Evolutionary conservation across 495 filamentous ascomycete genomes (phyloP), one percentile per base, ranked within the genome.

Genomic region (Penicillium goetzii): DNA sequence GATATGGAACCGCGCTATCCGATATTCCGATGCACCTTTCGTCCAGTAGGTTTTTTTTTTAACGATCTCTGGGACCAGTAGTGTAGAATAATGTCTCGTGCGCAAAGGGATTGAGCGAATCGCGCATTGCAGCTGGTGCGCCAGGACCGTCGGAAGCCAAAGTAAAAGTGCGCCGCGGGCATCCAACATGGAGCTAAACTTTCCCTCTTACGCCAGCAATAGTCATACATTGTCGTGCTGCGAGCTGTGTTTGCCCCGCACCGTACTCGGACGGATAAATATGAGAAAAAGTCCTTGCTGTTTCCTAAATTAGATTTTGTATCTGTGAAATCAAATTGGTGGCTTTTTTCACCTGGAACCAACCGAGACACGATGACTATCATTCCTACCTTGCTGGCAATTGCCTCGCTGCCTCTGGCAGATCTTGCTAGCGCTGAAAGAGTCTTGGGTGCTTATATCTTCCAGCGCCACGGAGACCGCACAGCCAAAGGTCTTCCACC

Each of bases 391-490:
- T 21, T 63, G 23, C 12, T 43, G 25, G 56, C 49, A 1, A 32
- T 43, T 15, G 50, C 38, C 12, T 59, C n/a, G 0, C 50, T 67
- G 33, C 41, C 28, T 19, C 51, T 67, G 17, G 55, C 40, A 51
- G 50, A 63, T 23, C 25, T 60, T 7, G 41, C 25, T 28, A 60
- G 54, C 38, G 60, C 64, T 45, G 64, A 67, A 55, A 30, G 60
- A 33, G 26, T 63, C 7, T 50, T 67, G 19, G 64, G 64, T 6
- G 60, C 52, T 11, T 67, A 67, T 41, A 34, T 67, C 30, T 67
- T 67, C 56, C 64, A 67, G 51, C 64, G 64, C 32, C 64, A 67
- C 56, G 64, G 64, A 14, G 64, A 67, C 14, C 64, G 64, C n/a
- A 67, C 59, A 3, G 40, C 64, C 1, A 67, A 67, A 53, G 21